Evolutionary conservation across 2,329 filamentous ascomycete species (phyloP).

Genomic region (Diaporthe aspalathi): DNA sequence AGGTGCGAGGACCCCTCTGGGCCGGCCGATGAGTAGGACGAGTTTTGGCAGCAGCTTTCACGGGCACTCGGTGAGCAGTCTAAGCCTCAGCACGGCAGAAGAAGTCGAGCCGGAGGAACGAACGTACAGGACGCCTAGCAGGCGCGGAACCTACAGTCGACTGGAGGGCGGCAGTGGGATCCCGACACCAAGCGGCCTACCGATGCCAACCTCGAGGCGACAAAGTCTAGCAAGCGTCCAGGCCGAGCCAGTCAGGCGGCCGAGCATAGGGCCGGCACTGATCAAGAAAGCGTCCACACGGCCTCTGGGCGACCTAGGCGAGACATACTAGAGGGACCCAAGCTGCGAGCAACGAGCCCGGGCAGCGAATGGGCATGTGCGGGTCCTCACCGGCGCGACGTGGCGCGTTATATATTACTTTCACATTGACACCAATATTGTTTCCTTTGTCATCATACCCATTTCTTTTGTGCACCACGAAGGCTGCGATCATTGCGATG

Average conservation of each 20-base stretch:
- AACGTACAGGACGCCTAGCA: conserved; percentile 64
- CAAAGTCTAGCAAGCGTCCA: conserved; percentile 51
- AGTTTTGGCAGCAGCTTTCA: conserved; percentile 75
- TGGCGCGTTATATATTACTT: conserved; percentile 20
- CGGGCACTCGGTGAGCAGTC: conserved; percentile 65
- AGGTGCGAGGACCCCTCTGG: conserved; percentile 72
- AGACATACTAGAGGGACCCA: conserved; percentile 59
- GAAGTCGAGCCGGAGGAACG: conserved; percentile 51
- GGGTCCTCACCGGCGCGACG: neutral
- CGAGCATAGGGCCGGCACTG: conserved; percentile 33
- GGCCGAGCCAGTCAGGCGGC: conserved; percentile 29
- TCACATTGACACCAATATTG: conserved; percentile 36
- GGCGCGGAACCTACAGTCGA: conserved; percentile 64
- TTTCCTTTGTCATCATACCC: conserved; percentile 40
- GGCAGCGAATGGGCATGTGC: too few relatives aligned
- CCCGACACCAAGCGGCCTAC: conserved; percentile 59
- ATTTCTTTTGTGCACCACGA: conserved; percentile 38
- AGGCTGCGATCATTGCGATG: conserved; percentile 37
- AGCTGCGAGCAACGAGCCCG: neutral
- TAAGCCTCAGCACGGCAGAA: conserved; percentile 65
- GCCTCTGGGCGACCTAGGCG: conserved; percentile 62
- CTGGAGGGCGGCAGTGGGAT: conserved; percentile 57
- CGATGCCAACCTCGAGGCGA: conserved; percentile 57
- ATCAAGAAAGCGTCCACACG: conserved; percentile 46
- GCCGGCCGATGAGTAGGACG: conserved; percentile 71